Evolutionary conservation across 169 alveolate species (phyloP).

Genomic region (Perkinsus olseni): DNA sequence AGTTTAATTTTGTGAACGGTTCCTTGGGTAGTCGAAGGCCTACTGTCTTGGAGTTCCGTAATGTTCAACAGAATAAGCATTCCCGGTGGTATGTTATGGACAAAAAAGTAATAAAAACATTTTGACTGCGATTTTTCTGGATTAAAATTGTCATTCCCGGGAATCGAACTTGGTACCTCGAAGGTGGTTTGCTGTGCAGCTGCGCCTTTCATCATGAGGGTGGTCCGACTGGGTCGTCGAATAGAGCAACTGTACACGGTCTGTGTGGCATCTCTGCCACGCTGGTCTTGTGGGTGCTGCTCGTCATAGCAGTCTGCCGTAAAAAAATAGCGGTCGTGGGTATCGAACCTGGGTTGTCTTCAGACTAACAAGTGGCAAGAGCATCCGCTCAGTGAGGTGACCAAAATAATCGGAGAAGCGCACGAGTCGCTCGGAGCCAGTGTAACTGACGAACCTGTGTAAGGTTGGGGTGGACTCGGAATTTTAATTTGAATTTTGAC

Average conservation of each 20-base stretch:
- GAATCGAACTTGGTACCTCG: no score
- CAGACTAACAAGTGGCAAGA: slow-evolving; percentile 24
- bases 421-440: slow-evolving; percentile 11
- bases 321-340: no score
- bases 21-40: background rate
- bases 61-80: background rate
- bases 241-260: no score
- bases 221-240: no score
- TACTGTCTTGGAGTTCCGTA: slow-evolving; percentile 2
- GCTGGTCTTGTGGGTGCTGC: no score
- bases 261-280: no score
- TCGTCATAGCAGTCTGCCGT: no score
- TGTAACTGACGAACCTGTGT: slow-evolving; percentile 7
- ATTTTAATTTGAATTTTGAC: no score
- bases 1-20: slow-evolving; percentile 1
- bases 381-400: slow-evolving; percentile 18
- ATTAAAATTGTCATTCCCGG: no score
- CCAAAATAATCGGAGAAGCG: slow-evolving; percentile 7
- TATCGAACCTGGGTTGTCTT: background rate
- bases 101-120: background rate
- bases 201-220: no score
- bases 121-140: no score
- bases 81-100: background rate
- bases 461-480: background rate
- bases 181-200: no score